phyloP scores from a whole-genome alignment of 169 alveolate genomes.

The Fabrea salina region DNA sequence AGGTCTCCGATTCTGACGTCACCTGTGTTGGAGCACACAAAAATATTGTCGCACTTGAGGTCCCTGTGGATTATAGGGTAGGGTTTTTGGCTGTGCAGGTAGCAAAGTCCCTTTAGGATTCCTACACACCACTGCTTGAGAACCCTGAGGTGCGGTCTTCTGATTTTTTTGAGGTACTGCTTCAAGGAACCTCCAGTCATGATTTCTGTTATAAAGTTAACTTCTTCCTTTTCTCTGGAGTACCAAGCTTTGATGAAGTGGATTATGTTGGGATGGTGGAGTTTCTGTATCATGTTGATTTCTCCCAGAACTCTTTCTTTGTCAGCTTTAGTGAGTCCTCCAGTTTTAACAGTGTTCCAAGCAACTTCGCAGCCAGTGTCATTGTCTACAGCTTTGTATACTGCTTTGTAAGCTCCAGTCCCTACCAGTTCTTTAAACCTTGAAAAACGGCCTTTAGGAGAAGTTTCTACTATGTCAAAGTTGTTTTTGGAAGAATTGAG shows the following conservation, averaged over 20 bases:
- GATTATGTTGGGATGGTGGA: slow-evolving; percentile 82
- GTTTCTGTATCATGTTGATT: slow-evolving; percentile 73
- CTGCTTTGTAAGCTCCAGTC: slow-evolving; percentile 87
- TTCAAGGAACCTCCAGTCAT: slow-evolving; percentile 89
- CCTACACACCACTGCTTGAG: slow-evolving; percentile 84
- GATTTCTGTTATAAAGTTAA: slow-evolving; percentile 89
- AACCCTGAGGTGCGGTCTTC: slow-evolving; percentile 80
- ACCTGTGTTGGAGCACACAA: slow-evolving; percentile 83
- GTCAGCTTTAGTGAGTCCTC: slow-evolving; percentile 54
- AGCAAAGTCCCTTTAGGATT: slow-evolving; percentile 84
- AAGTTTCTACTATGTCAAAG: slow-evolving; percentile 45
- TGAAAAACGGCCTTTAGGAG: slow-evolving; percentile 76
- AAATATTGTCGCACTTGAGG: slow-evolving; percentile 89
- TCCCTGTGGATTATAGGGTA: slow-evolving; percentile 89
- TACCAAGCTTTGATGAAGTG: slow-evolving; percentile 86
- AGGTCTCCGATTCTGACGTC: slow-evolving; percentile 89
- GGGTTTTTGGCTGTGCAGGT: slow-evolving; percentile 81
- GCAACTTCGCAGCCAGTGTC: slow-evolving; percentile 90
- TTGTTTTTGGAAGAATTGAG: neutral
- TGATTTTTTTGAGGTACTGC: slow-evolving; percentile 70
- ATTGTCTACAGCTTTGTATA: slow-evolving; percentile 84
- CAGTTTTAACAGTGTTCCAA: slow-evolving; percentile 83
- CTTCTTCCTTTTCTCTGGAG: slow-evolving; percentile 72
- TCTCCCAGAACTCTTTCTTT: slow-evolving; percentile 73
- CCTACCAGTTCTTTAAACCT: slow-evolving; percentile 84